Percentiles rank a stretch among this genome's conserved stretches.
These are phyloP conservation scores for Leccinum boreale DNA, from an alignment of 768 basidiomycete genomes.

Conservation along the genomic window DNA sequence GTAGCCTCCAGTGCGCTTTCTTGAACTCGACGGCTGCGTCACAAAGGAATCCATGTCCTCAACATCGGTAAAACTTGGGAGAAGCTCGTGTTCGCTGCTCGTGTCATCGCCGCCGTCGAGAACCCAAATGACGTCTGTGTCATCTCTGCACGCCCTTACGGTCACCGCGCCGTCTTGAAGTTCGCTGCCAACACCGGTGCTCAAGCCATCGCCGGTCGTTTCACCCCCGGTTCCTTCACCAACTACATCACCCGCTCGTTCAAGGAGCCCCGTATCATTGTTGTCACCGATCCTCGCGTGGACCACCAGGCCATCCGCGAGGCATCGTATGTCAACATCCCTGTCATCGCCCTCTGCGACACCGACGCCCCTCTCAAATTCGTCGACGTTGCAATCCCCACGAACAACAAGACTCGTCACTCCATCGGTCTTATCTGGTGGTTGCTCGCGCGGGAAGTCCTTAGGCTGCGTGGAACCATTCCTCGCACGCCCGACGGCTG, in stretches of 20 bases:
- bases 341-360: constrained; percentile 98
- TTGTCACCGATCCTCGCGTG: constrained; percentile 98
- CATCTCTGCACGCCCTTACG: constrained; percentile 97
- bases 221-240: constrained; percentile 98
- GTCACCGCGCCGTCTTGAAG: constrained; percentile 99
- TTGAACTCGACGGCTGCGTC: constrained; percentile 7
- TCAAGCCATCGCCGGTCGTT: constrained; percentile 97
- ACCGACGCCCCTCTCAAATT: constrained; percentile 97
- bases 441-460: constrained; percentile 95
- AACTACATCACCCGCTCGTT: constrained; percentile 99
- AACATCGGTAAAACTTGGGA: constrained; percentile 99
- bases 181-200: constrained; percentile 97
- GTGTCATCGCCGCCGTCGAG: constrained; percentile 95
- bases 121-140: constrained; percentile 98
- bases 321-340: constrained; percentile 99
- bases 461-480: constrained; percentile 92
- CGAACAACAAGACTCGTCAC: constrained; percentile 99
- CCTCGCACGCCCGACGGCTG: constrained; percentile 90
- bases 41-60: constrained; percentile 86
- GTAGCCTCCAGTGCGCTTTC: constrained; percentile 7
- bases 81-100: constrained; percentile 97
- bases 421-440: constrained; percentile 97
- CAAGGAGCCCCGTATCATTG: constrained; percentile 98
- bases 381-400: constrained; percentile 97
- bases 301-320: constrained; percentile 99